Evolutionary conservation across 106 monocot species (phyloP), one percentile per base, ranked within the genome.

Genomic region (Apostasia shenzhenica): DNA sequence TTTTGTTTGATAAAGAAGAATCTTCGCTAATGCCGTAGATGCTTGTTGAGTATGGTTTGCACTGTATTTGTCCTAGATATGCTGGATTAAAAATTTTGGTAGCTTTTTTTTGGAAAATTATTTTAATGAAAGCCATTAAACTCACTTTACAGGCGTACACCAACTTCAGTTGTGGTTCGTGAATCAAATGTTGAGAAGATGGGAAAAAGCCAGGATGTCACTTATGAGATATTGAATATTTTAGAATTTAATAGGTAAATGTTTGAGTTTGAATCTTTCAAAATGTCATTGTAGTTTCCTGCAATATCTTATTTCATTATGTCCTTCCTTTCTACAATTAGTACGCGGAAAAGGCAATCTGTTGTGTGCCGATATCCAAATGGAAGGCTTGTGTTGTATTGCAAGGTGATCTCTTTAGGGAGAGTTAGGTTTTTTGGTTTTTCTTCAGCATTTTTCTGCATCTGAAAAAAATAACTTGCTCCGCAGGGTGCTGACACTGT

Each of bases 271-370:
- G 57, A 57, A 45, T 75, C 13, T 73, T 67, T 48, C 43, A 48
- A 37, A n/a, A 41, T 50, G 50, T 41, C 5, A 72, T 14, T 69
- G 14, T 12, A 61, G 3, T 26, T 26, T 26, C 26, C 26, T 26
- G 26, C 26, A 26, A 26, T 26, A 26, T 26, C 26, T 26, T 26
- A 26, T 26, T 26, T 26, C 26, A 26, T 26, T 26, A 47, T 55
- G 4, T 26, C 26, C 42, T 56, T 52, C 61, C 72, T 61, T 76
- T 5, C 62, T 13, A 12, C 50, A 26, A 65, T 73, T 65, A 99
- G 97, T 72, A 99, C 97, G 60, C 87, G 97, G 76, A 99, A 99
- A 78, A 92, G 97, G 53, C 97, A 99, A 59, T 99, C 97, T 69
- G 92, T 99, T 72, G 69, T 99, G 1, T 99, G 97, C 53, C 97